These are phyloP conservation scores for Ophiocordyceps australis DNA, from an alignment of 2,329 filamentous ascomycete genomes.

Conservation along the genomic window DNA sequence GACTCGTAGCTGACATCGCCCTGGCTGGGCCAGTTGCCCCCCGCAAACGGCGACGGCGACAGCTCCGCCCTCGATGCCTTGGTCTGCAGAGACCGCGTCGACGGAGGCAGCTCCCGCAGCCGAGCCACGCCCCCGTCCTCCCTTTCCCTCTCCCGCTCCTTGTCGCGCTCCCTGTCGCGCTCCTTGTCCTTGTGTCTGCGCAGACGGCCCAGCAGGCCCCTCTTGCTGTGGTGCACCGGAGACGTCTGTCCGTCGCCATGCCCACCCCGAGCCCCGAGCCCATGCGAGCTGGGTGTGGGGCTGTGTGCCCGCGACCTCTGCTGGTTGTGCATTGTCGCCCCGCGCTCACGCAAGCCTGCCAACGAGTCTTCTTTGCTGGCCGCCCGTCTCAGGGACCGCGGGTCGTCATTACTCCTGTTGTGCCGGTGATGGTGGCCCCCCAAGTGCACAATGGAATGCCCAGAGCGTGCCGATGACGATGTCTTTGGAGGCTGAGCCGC, in stretches of 20 bases:
- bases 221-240: constrained; percentile 33
- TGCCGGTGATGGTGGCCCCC: constrained; percentile 46
- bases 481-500: constrained; percentile 34
- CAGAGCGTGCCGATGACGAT: constrained; percentile 42
- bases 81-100: constrained; percentile 31
- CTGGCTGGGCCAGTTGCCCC: constrained; percentile 10
- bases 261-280: constrained; percentile 32
- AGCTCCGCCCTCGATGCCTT: constrained; percentile 29
- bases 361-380: constrained; percentile 52
- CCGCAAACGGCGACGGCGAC: constrained; percentile 17
- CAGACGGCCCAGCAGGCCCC: constrained; percentile 30
- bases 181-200: constrained; percentile 34
- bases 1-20: constrained; percentile 12
- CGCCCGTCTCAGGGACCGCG: constrained; percentile 49
- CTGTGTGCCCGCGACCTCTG: constrained; percentile 50
- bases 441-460: constrained; percentile 43
- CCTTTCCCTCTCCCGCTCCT: constrained; percentile 28
- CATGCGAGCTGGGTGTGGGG: constrained; percentile 61
- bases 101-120: constrained; percentile 29
- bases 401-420: constrained; percentile 51
- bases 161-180: constrained; percentile 1
- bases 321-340: constrained; percentile 26
- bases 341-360: constrained; percentile 35
- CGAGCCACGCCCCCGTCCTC: constrained; percentile 25
- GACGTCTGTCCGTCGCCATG: constrained; percentile 38